These are phyloP conservation scores for Trichoderma simmonsii DNA, from an alignment of 2,329 filamentous ascomycete species.

Conservation along the genomic window DNA sequence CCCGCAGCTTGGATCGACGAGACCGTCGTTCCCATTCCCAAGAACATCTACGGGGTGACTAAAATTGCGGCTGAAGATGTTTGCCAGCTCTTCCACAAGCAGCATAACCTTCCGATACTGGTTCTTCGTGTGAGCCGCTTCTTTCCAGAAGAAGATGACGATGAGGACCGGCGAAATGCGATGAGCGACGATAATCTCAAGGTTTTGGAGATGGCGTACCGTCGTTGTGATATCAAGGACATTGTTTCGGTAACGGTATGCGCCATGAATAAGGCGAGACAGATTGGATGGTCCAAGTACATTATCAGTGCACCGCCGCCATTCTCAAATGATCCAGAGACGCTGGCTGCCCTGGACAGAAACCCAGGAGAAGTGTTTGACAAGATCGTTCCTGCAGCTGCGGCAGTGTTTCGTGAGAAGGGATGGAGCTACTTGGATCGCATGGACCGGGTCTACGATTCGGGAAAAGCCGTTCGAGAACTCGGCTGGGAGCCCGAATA, in stretches of 20 bases:
- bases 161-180: conserved; percentile 36
- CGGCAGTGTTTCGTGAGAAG: conserved; percentile 30
- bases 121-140: conserved; percentile 48
- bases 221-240: conserved; percentile 43
- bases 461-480: conserved; percentile 39
- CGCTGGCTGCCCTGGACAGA: conserved; percentile 33
- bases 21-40: conserved; percentile 38
- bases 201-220: conserved; percentile 46
- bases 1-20: conserved; percentile 47
- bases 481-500: conserved; percentile 43
- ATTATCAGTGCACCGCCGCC: conserved; percentile 44
- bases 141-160: conserved; percentile 48
- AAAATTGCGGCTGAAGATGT: conserved; percentile 49
- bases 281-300: conserved; percentile 39
- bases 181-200: conserved; percentile 45
- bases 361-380: conserved; percentile 33
- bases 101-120: conserved; percentile 39
- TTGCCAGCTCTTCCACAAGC: conserved; percentile 40
- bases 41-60: conserved; percentile 49
- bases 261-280: conserved; percentile 34
- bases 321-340: conserved; percentile 32
- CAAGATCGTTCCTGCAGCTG: conserved; percentile 27
- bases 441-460: conserved; percentile 47
- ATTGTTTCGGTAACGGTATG: conserved; percentile 41
- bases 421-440: conserved; percentile 39